Conservation (phyloP, 768 basidiomycete genomes). For the Leccinum variicolor region DNA sequence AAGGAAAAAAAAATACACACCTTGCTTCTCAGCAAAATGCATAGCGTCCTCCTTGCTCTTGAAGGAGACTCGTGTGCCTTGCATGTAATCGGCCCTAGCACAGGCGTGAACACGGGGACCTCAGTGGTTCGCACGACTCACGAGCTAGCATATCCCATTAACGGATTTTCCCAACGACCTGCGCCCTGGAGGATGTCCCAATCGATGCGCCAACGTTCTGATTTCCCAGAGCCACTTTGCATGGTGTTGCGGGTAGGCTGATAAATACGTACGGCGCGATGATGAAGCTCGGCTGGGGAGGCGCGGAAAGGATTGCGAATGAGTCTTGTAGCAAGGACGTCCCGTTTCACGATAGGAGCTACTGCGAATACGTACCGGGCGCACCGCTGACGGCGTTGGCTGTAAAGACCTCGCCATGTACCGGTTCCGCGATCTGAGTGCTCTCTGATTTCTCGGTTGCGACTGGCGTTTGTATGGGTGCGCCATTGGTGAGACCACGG, state of each 20-base stretch:
- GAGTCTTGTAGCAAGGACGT: neutral
- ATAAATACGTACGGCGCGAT: slow-evolving; percentile 88
- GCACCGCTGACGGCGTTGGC: slow-evolving; percentile 87
- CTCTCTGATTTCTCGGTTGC: slow-evolving; percentile 20
- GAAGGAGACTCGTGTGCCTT: slow-evolving; percentile 83
- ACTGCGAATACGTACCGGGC: slow-evolving; percentile 52
- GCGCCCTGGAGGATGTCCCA: slow-evolving; percentile 88
- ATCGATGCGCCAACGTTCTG: slow-evolving; percentile 89
- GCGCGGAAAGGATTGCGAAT: neutral
- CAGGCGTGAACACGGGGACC: neutral
- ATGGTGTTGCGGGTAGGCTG: slow-evolving; percentile 92
- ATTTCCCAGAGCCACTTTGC: slow-evolving; percentile 87
- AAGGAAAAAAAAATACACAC: slow-evolving; percentile 35
- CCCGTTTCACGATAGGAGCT: neutral
- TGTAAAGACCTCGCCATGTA: slow-evolving; percentile 59
- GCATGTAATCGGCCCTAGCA: slow-evolving; percentile 90
- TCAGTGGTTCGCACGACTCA: slow-evolving; percentile 39
- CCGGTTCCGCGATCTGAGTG: slow-evolving; percentile 41
- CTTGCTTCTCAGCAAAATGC: slow-evolving; percentile 97
- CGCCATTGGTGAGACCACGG: slow-evolving; percentile 22
- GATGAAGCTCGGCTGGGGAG: slow-evolving; percentile 71
- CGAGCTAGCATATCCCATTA: slow-evolving; percentile 98
- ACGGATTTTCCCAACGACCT: slow-evolving; percentile 95
- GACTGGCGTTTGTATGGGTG: slow-evolving; percentile 21
- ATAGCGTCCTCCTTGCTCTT: slow-evolving; percentile 85